Base-by-base conservation (phyloP, 805 yeast species). In the Candida namnaoensis region DNA sequence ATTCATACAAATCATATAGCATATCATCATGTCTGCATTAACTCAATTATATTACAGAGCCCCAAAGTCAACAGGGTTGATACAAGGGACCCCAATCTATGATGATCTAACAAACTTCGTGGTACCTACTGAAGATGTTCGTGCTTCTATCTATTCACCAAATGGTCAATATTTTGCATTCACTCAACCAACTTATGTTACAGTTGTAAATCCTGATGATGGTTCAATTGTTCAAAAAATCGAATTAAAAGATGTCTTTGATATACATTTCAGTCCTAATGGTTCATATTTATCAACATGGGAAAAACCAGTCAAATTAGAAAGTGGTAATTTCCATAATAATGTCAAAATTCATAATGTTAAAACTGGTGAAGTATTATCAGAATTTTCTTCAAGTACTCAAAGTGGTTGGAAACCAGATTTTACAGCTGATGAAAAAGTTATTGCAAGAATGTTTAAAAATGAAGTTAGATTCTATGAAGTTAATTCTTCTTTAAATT, bases 401-500 rank as follows among this genome's bases (percentile, higher is more conserved):
- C 97, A 91, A 66, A 76, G 78, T 47, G 91, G 91, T 25, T 91
- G 98, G 97, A 75, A 77, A 58, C 84, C 95, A n/a, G 95, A 88
- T 64, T 88, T 82, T 60, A 84, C 95, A 8, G 72, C 74, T 45
- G 93, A 88, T 60, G 96, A 88, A 68, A 69, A 74, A 49, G 68
- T 75, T 49, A 70, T 83, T 61, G 83, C 87, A 38, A 74, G 80
- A 57, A 52, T 72, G 48, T 76, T 72, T 56, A 62, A 66, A 38
- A 75, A 74, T 53, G 87, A 82, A 56, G 69, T 83, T 44, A 86
- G 81, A 54, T 82, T 88, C 51, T 84, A 67, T 57, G 80, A 82
- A 58, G 62, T 79, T 41, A 59, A 64, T 44, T 59, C 65, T 32
- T 54, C 60, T 36, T 53, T 64, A 40, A 66, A 69, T 47, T 67